Base-by-base conservation (phyloP, 2,329 filamentous ascomycete species). In the Aureobasidium sp. region DNA sequence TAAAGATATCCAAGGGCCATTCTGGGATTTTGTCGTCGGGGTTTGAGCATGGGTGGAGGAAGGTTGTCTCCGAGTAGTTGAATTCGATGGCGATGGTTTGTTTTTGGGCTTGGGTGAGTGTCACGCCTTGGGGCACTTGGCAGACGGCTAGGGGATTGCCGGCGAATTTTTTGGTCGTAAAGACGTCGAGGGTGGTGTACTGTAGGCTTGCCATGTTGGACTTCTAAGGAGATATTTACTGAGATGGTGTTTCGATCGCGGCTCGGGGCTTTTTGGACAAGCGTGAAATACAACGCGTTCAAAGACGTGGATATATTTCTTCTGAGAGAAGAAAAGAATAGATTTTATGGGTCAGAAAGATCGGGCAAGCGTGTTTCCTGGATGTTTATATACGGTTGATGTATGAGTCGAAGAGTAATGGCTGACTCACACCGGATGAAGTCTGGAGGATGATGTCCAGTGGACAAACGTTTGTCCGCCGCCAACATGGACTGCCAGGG, bases 61-160 rank as follows among this genome's bases (percentile, higher is more conserved):
- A 84, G 27, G 83, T 79, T 0, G 80, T 83, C 65, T 85, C 83
- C 0, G 81, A 83, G 41, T 82, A 74, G 65, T 84, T 84, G 74
- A 84, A 85, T 65, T 85, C 83, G 36, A 73, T 71, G 5, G 82
- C 80, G 62, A 86, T 79, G 48, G 67, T 69, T 68, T 83, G 82
- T 68, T 84, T 82, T 64, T 80, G 76, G 39, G 72, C 71, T 60
- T 82, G 80, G 12, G 73, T 77, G 49, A 79, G 64, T 11, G 63
- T 31, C 1, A 62, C 48, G 48, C 56, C 62, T 48, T 68, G 64
- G 4, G 77, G 75, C 14, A 84, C 71, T 44, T 76, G 73, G 64
- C 84, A 77, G n/a, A 85, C 76, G n/a, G 78, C 82, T 1, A 85
- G 73, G 2, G 80, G 82, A 64, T 85, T 84, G 47, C 82, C 82